A percentile compares a stretch with the other conserved stretches of the same genome.
Evolutionary conservation across 768 basidiomycete species (phyloP).

Genomic region (Pholiota molesta): DNA sequence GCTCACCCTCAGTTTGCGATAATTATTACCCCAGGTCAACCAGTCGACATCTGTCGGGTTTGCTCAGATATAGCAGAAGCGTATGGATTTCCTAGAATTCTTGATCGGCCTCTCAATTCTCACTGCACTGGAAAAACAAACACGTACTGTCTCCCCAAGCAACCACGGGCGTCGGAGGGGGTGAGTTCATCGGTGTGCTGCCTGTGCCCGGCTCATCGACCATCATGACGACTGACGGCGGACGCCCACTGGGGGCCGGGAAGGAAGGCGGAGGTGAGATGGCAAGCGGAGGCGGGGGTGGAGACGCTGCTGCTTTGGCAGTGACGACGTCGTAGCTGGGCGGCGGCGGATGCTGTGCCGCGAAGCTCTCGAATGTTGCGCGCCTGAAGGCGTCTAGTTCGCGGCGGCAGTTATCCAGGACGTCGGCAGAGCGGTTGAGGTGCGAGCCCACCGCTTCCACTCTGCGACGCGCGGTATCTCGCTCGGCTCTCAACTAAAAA

Average conservation of each 20-base stretch:
- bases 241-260: neutral
- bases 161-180: constrained; percentile 9
- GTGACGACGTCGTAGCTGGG: constrained; percentile 32
- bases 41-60: constrained; percentile 13
- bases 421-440: constrained; percentile 27
- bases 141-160: constrained; percentile 37
- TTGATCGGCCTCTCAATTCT: constrained; percentile 11
- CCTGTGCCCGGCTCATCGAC: neutral
- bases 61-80: constrained; percentile 35
- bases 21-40: neutral
- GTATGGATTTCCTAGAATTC: constrained; percentile 37
- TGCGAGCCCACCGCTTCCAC: constrained; percentile 32
- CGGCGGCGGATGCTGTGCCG: constrained; percentile 29
- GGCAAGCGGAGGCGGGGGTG: constrained; percentile 1
- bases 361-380: constrained; percentile 37
- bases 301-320: neutral
- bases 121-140: neutral
- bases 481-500: constrained; percentile 34
- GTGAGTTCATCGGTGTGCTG: neutral
- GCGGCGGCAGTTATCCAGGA: constrained; percentile 28
- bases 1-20: too few species aligned
- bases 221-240: neutral
- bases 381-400: constrained; percentile 34
- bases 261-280: constrained; percentile 6
- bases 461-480: constrained; percentile 31